These are phyloP conservation scores for Leccinum idahoense DNA, from an alignment of 1,284 basidiomycete species.

Conservation along the genomic window DNA sequence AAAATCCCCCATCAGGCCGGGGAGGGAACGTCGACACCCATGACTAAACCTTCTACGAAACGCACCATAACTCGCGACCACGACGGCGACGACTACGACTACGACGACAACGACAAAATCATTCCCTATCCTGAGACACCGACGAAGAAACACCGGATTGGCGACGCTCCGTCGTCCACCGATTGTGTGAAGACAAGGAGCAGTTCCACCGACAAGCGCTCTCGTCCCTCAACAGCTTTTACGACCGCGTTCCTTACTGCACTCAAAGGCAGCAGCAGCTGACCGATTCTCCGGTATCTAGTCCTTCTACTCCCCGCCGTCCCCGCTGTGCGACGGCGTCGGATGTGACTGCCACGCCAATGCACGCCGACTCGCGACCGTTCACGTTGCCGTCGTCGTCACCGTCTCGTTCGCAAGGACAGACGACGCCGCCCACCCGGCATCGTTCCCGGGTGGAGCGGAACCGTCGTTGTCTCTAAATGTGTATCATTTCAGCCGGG, in stretches of 20 bases:
- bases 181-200: not conserved
- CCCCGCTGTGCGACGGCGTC: not conserved
- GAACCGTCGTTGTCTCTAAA: too few species aligned
- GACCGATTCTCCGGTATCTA: not conserved
- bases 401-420: constrained; percentile 11
- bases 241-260: constrained; percentile 20
- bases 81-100: not conserved
- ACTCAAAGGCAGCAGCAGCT: constrained; percentile 6
- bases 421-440: constrained; percentile 7
- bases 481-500: too few species aligned
- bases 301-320: constrained; percentile 26
- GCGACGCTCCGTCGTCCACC: too few species aligned
- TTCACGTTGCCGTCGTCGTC: not conserved
- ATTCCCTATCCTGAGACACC: constrained; percentile 23
- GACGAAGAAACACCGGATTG: constrained; percentile 24
- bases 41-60: constrained; percentile 17
- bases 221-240: not conserved
- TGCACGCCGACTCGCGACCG: not conserved
- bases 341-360: not conserved
- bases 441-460: constrained; percentile 16
- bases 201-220: constrained; percentile 11
- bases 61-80: constrained; percentile 12
- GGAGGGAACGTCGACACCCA: constrained; percentile 3
- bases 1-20: constrained; percentile 13
- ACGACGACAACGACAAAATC: not conserved